These are phyloP conservation scores for Neurospora sublineolata DNA, from an alignment of 495 filamentous ascomycete species.

Conservation along the genomic window DNA sequence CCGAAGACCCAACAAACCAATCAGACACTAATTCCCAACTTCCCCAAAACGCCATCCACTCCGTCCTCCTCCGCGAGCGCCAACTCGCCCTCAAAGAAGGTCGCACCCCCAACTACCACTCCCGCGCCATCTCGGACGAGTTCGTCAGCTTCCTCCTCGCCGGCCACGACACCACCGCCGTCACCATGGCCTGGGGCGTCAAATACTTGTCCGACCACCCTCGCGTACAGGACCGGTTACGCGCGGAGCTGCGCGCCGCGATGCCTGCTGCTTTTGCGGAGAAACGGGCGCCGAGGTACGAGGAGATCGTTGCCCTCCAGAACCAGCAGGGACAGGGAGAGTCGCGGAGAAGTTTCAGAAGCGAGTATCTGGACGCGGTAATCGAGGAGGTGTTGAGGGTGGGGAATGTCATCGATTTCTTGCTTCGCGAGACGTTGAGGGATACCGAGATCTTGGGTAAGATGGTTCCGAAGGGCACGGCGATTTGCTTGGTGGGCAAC, in stretches of 20 bases:
- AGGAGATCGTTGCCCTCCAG: slow-evolving; percentile 8
- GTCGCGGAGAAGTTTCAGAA: too few relatives aligned
- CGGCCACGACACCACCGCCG: slow-evolving; percentile 21
- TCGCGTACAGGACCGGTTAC: slow-evolving; percentile 14
- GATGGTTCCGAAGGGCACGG: slow-evolving; percentile 29
- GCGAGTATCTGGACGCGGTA: slow-evolving; percentile 21
- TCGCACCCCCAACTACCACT: slow-evolving; percentile 15
- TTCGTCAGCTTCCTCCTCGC: slow-evolving; percentile 22
- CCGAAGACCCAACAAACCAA: too few relatives aligned
- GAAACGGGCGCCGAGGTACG: slow-evolving; percentile 8
- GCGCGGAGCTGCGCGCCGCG: slow-evolving; percentile 8
- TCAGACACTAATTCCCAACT: neutral
- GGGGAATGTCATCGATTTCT: slow-evolving; percentile 6
- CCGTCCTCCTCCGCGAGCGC: slow-evolving; percentile 26
- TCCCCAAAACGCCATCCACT: slow-evolving; percentile 21
- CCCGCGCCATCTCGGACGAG: slow-evolving; percentile 22
- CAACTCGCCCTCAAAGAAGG: slow-evolving; percentile 20
- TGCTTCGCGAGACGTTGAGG: slow-evolving; percentile 16
- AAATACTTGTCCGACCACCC: slow-evolving; percentile 24
- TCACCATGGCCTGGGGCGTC: slow-evolving; percentile 17
- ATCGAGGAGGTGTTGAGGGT: slow-evolving; percentile 20
- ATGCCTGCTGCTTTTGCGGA: slow-evolving; percentile 5
- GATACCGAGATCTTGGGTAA: slow-evolving; percentile 27
- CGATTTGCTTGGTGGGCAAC: slow-evolving; percentile 19
- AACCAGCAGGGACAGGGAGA: too few relatives aligned